These are phyloP conservation scores for Plasmodium vivax DNA, from an alignment of 169 alveolate species.

Conservation along the genomic window DNA sequence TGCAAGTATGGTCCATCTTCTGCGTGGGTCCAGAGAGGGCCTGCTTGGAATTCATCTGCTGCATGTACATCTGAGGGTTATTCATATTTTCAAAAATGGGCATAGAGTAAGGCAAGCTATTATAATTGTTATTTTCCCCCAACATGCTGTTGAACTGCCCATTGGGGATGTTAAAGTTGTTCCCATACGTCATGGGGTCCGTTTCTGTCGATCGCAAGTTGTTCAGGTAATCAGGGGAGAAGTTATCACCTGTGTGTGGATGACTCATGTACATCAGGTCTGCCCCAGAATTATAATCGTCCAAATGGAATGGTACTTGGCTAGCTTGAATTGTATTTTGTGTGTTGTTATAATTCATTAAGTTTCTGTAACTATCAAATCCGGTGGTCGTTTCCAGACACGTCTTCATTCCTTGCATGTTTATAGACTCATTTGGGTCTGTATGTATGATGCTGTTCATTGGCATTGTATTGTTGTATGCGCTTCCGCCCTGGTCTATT, in stretches of 20 bases:
- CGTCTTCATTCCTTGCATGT: constrained; percentile 69
- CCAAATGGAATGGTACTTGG: constrained; percentile 41
- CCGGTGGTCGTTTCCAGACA: constrained; percentile 35
- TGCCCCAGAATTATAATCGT: constrained; percentile 16
- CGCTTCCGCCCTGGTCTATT: constrained; percentile 40
- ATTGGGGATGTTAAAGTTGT: constrained; percentile 42
- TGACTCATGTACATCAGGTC: constrained; percentile 65
- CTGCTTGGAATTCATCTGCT: constrained; percentile 42
- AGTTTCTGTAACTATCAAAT: constrained; percentile 53
- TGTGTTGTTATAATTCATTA: constrained; percentile 71
- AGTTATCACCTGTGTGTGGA: constrained; percentile 21
- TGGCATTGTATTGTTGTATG: constrained; percentile 57
- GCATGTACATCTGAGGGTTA: constrained; percentile 74
- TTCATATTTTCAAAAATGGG: constrained; percentile 73
- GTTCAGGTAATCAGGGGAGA: constrained; percentile 46
- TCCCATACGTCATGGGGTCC: constrained; percentile 43
- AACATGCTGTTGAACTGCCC: constrained; percentile 21
- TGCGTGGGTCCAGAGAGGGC: background rate
- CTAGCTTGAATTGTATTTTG: constrained; percentile 49
- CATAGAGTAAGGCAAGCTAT: constrained; percentile 49
- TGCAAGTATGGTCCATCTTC: constrained; percentile 24
- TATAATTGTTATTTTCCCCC: constrained; percentile 22
- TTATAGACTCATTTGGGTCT: constrained; percentile 29
- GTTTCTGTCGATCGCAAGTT: constrained; percentile 28
- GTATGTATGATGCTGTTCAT: constrained; percentile 28